Evolutionary conservation across 2,329 filamentous ascomycete genomes (phyloP).

Genomic region (Fusarium sp.): DNA sequence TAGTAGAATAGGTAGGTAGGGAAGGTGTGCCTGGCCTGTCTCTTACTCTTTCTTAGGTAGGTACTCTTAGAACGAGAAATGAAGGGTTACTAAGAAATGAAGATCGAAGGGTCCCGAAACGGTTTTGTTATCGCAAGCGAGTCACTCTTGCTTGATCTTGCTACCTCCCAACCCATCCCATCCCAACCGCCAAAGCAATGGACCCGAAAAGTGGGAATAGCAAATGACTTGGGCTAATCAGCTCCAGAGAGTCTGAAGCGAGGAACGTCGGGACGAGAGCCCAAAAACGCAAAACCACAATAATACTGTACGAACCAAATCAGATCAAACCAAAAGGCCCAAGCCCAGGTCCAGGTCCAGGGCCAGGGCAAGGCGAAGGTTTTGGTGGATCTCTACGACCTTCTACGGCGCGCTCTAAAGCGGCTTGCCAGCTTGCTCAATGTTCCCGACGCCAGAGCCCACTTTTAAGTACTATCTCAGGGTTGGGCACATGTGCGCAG

Average conservation of each 20-base stretch:
- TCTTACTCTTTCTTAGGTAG: background rate
- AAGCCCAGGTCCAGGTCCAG: constrained; percentile 3
- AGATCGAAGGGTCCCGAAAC: constrained; percentile 34
- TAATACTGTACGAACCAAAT: background rate
- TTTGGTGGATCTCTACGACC: constrained; percentile 29
- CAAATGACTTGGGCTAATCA: constrained; percentile 27
- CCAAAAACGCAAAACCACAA: constrained; percentile 11
- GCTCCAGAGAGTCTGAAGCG: constrained; percentile 9
- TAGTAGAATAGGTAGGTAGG: background rate
- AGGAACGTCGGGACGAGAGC: constrained; percentile 28
- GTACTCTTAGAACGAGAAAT: constrained; percentile 9
- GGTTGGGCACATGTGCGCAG: constrained; percentile 14
- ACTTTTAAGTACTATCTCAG: constrained; percentile 20
- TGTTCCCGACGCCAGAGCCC: constrained; percentile 15
- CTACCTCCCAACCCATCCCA: constrained; percentile 17
- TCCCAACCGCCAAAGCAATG: constrained; percentile 23
- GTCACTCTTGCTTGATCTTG: constrained; percentile 31
- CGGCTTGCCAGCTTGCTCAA: constrained; percentile 4
- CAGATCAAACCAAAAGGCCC: background rate
- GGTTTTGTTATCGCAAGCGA: constrained; percentile 38
- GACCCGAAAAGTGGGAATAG: constrained; percentile 29
- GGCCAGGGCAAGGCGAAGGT: constrained; percentile 19
- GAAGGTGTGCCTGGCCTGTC: background rate
- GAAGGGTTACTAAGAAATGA: constrained; percentile 26
- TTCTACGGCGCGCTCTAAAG: constrained; percentile 17